These are phyloP conservation scores for Diaporthe citriasiana DNA, from an alignment of 2,329 filamentous ascomycete genomes.

Conservation along the genomic window DNA sequence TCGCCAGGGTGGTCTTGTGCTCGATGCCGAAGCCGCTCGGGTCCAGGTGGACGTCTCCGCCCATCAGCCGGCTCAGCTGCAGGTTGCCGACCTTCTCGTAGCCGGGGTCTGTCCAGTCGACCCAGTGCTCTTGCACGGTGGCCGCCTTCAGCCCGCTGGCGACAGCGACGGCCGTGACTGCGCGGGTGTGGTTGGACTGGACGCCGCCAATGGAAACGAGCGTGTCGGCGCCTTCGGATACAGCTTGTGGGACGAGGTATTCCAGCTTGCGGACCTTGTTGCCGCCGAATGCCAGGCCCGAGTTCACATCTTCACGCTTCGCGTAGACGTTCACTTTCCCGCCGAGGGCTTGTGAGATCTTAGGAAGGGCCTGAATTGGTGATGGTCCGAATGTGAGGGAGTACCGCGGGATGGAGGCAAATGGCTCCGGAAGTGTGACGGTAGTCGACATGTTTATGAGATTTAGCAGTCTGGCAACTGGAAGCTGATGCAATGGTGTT, in stretches of 20 bases:
- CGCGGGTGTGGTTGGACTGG: slow-evolving; percentile 79
- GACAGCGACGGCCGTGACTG: slow-evolving; percentile 74
- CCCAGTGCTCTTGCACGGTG: slow-evolving; percentile 78
- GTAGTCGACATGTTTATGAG: slow-evolving; percentile 30
- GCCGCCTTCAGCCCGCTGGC: slow-evolving; percentile 69
- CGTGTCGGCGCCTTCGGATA: slow-evolving; percentile 69
- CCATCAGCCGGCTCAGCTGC: slow-evolving; percentile 77
- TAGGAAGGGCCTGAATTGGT: slow-evolving; percentile 76
- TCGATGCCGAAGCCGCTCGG: slow-evolving; percentile 75
- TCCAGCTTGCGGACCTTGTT: slow-evolving; percentile 81
- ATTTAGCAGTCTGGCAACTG: not conserved
- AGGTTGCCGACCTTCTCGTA: slow-evolving; percentile 80
- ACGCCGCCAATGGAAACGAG: slow-evolving; percentile 77
- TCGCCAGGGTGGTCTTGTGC: slow-evolving; percentile 73
- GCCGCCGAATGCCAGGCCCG: slow-evolving; percentile 75
- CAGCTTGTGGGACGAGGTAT: slow-evolving; percentile 76
- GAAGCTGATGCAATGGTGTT: not conserved
- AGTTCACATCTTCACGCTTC: slow-evolving; percentile 81
- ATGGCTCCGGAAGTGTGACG: slow-evolving; percentile 70
- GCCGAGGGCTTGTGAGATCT: slow-evolving; percentile 73
- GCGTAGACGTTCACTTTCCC: slow-evolving; percentile 75
- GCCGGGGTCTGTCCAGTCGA: slow-evolving; percentile 70
- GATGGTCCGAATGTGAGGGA: slow-evolving; percentile 76
- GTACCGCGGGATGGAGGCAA: slow-evolving; percentile 73
- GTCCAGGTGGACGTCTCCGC: slow-evolving; percentile 73